Base-by-base conservation (phyloP, 352 stramenopile genomes). In the Phytophthora pisi region DNA sequence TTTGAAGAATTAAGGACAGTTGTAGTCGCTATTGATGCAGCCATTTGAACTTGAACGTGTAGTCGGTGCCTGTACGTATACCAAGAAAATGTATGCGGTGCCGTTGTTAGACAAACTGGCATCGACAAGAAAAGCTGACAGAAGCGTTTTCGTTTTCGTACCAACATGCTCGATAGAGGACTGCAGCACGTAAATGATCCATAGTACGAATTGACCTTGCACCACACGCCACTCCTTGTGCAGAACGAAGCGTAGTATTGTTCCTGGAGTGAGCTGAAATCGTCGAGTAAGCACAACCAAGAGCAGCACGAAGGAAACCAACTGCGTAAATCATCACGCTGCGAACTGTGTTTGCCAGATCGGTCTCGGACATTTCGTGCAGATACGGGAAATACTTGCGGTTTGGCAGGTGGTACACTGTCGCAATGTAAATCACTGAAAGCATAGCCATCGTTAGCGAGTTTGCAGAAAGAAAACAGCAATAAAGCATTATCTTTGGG, bases 31-130 rank as follows among this genome's bases (percentile, higher is more conserved):
- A 46, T 4, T 46, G 40, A 23, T 70, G 64, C 23, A 82, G 55
- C 70, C 74, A 79, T 16, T 51, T 59, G 47, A 82, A 79, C 61
- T 82, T 58, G 49, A 82, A 79, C 8, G 62, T 74, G 47, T 75
- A 79, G 52, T 80, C 75, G 16, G 55, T 70, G 16, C 64, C 68
- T 75, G 52, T 10, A 47, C 13, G 24, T 4, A 26, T 26, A 49
- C 20, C 18, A 30, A 38, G 42, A 34, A 58, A 50, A 45, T 20
- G 11, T 1, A 18, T 30, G 1, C n/a, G 8, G 11, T n/a, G 34
- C 18, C 0, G 9, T 18, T 45, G 5, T 24, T 45, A n/a, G 43
- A 20, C 4, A 10, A 10, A 15, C 13, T 38, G 38, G n/a, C 30
- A 4, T 42, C 34, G 16, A 42, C 1, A 42, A 42, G 11, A 4